Conservation (phyloP, 805 yeast species). For the Candida jianshihensis region DNA sequence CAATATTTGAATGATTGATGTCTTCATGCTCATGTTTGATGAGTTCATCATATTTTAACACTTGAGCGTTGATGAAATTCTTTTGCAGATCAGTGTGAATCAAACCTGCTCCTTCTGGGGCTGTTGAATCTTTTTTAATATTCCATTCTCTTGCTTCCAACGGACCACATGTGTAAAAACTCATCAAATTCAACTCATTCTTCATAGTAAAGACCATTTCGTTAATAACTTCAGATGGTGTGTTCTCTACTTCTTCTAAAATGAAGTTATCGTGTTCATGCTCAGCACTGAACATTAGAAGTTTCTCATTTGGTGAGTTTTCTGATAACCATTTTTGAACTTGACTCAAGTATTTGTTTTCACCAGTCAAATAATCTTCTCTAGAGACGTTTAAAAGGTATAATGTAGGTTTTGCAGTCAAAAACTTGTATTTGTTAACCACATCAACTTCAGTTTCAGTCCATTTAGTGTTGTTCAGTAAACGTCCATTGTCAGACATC, state of each 20-base stretch:
- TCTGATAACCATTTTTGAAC: slow-evolving; percentile 61
- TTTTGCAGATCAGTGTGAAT: slow-evolving; percentile 81
- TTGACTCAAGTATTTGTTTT: slow-evolving; percentile 42
- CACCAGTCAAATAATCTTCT: slow-evolving; percentile 51
- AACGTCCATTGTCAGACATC: slow-evolving; percentile 56
- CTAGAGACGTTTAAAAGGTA: slow-evolving; percentile 68
- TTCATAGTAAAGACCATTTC: slow-evolving; percentile 61
- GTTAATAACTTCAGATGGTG: slow-evolving; percentile 48
- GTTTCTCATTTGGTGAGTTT: slow-evolving; percentile 59
- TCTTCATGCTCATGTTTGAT: slow-evolving; percentile 12
- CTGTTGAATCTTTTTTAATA: slow-evolving; percentile 63
- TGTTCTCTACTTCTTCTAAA: slow-evolving; percentile 23
- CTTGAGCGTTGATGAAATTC: slow-evolving; percentile 74
- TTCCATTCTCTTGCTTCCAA: slow-evolving; percentile 89
- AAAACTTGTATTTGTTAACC: slow-evolving; percentile 62
- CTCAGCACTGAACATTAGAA: slow-evolving; percentile 62
- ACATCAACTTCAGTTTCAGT: slow-evolving; percentile 55
- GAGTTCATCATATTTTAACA: slow-evolving; percentile 61
- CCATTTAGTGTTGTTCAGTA: slow-evolving; percentile 59
- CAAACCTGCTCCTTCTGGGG: slow-evolving; percentile 87
- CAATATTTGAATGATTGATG: slow-evolving; percentile 22
- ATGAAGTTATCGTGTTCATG: slow-evolving; percentile 33
- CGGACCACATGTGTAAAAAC: slow-evolving; percentile 84
- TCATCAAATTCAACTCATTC: slow-evolving; percentile 58
- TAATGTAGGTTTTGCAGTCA: slow-evolving; percentile 87